Evolutionary conservation across 805 yeast species (phyloP).

Genomic region (Hanseniaspora osmophila): DNA sequence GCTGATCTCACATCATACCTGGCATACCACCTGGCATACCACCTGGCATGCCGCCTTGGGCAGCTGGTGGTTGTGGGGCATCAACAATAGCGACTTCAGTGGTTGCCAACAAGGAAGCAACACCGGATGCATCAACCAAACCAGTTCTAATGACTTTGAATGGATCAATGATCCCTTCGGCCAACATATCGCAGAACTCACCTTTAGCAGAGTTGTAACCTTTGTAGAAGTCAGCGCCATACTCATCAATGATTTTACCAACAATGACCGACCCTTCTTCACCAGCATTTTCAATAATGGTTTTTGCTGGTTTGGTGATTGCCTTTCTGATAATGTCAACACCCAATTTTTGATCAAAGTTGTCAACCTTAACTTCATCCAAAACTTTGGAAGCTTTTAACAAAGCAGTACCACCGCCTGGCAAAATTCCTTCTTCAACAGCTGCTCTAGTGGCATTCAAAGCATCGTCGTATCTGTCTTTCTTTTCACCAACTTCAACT

Average conservation of each 20-base stretch:
- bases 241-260: conserved; percentile 53
- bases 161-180: conserved; percentile 95
- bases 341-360: conserved; percentile 95
- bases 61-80: conserved; percentile 69
- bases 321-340: conserved; percentile 87
- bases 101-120: conserved; percentile 91
- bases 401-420: conserved; percentile 98
- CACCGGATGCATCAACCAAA: conserved; percentile 91
- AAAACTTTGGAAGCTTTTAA: conserved; percentile 77
- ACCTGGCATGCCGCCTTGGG: conserved; percentile 49
- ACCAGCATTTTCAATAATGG: conserved; percentile 92
- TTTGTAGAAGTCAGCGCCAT: conserved; percentile 59
- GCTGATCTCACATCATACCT: conserved; percentile 8
- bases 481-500: conserved; percentile 98
- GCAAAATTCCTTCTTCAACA: conserved; percentile 94
- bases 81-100: conserved; percentile 97
- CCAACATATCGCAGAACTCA: conserved; percentile 88
- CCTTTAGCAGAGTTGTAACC: conserved; percentile 92
- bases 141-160: conserved; percentile 96
- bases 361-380: conserved; percentile 55
- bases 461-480: conserved; percentile 97
- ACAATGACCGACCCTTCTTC: conserved; percentile 95
- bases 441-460: conserved; percentile 98
- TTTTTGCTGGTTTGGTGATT: conserved; percentile 87
- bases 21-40: conserved; percentile 31